Percentiles rank a stretch among this genome's conserved stretches.
These are phyloP conservation scores for Xylaria acuta DNA, from an alignment of 495 filamentous ascomycete species.

Conservation along the genomic window DNA sequence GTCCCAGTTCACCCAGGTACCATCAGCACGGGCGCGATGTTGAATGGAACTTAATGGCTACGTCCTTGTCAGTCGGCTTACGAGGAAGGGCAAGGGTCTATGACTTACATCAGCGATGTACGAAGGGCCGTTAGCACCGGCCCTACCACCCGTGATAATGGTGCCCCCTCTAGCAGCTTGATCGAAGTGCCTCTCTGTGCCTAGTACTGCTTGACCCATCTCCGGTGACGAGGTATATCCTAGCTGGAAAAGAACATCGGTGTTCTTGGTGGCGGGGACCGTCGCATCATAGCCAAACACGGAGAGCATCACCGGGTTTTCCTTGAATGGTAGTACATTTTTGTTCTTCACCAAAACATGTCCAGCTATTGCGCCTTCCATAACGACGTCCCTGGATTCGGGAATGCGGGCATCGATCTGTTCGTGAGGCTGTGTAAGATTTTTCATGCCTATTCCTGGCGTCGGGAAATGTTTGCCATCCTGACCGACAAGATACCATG, in stretches of 20 bases:
- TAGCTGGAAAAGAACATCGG: constrained; percentile 39
- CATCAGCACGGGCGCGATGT: constrained; percentile 57
- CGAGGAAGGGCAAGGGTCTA: not conserved
- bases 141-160: constrained; percentile 56
- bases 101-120: constrained; percentile 47
- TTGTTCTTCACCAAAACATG: constrained; percentile 71
- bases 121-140: constrained; percentile 55
- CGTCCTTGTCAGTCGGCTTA: constrained; percentile 28
- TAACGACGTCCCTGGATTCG: constrained; percentile 45
- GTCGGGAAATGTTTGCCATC: constrained; percentile 55
- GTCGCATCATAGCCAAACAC: constrained; percentile 57
- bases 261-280: constrained; percentile 41
- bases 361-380: constrained; percentile 58
- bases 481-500: constrained; percentile 63
- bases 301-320: constrained; percentile 52
- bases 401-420: constrained; percentile 58
- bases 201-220: constrained; percentile 41
- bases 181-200: constrained; percentile 37
- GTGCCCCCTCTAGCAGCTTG: constrained; percentile 50
- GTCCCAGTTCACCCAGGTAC: constrained; percentile 59
- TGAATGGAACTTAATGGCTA: constrained; percentile 68
- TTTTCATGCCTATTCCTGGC: constrained; percentile 54
- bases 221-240: constrained; percentile 42
- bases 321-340: constrained; percentile 59
- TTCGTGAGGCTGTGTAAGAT: constrained; percentile 62